A percentile compares a stretch with the other conserved stretches of the same genome.
These are phyloP conservation scores for Euptelea pleiosperma DNA, from an alignment of 164 flowering plant genomes.

Conservation along the genomic window DNA sequence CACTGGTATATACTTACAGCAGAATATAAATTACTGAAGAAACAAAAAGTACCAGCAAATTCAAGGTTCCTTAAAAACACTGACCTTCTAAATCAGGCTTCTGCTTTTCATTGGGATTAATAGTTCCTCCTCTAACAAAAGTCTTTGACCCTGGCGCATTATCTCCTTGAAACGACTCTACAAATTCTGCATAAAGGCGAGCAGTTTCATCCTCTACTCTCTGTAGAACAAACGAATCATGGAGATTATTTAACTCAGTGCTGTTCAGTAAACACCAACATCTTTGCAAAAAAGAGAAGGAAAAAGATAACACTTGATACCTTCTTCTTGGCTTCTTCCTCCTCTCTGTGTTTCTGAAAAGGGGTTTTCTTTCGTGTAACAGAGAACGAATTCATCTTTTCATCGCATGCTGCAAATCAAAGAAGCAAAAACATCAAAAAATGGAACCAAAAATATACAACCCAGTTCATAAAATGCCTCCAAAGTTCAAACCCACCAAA, in stretches of 20 bases:
- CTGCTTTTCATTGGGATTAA: slow-evolving; percentile 75
- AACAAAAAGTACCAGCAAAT: not conserved
- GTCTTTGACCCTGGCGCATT: slow-evolving; percentile 75
- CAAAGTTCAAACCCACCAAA: not conserved
- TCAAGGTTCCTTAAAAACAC: no score
- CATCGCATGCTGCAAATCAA: slow-evolving; percentile 18
- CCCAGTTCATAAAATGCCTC: not conserved
- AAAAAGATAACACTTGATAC: slow-evolving; percentile 20
- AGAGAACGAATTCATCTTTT: slow-evolving; percentile 80
- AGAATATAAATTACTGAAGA: slow-evolving; percentile 4
- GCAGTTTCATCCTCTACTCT: slow-evolving; percentile 98
- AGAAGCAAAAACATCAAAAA: no score
- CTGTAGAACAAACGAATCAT: slow-evolving; percentile 35
- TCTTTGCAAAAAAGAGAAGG: not conserved
- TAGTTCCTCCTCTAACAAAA: slow-evolving; percentile 92
- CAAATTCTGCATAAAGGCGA: slow-evolving; percentile 83
- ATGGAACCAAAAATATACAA: not conserved
- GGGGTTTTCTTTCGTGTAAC: slow-evolving; percentile 91
- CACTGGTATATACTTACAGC: slow-evolving; percentile 45
- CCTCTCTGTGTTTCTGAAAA: slow-evolving; percentile 94
- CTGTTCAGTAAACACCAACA: not conserved
- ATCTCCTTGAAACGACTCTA: slow-evolving; percentile 94
- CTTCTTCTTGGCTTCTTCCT: slow-evolving; percentile 98
- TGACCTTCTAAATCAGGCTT: slow-evolving; percentile 78
- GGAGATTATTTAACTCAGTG: no score